Base-by-base conservation (phyloP, 2,329 filamentous ascomycete genomes). In the Diaporthe caulivora region DNA sequence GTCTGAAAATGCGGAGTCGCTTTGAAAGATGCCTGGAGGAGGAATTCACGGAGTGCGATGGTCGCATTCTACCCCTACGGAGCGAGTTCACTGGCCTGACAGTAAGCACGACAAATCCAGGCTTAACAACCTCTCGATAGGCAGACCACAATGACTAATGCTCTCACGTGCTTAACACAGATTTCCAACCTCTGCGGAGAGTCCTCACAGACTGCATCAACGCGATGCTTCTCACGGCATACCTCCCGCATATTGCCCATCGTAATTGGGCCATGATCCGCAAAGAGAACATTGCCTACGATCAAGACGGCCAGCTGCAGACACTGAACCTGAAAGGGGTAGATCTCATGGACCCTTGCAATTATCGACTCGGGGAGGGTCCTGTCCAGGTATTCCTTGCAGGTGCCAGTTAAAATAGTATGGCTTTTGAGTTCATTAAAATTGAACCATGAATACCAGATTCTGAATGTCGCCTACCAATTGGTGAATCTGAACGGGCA, bases 1-100 rank as follows among this genome's bases (percentile, higher is more conserved):
- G 49, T 26, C 24, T 53, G 24, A 53, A 53, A 53, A 6, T 53
- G 49, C 49, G 49, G 18, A 53, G 29, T 53, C 49, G 49, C 24
- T 53, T 53, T 24, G 49, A 53, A 24, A n/a, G 49, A 4, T 53
- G 49, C 15, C 17, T 53, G 49, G 49, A 53, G 49, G 49, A 53
- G 24, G 49, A 53, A 29, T 53, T 53, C 49, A 53, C 49, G 11
- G 49, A 53, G 51, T 54, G 51, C 51, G 51, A 54, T 54, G 51
- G 51, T 5, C 51, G 51, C 1, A 54, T 54, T 15, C 3, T 54
- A 8, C 51, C 51, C 24, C 15, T 54, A 24, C 51, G 51, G 24
- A 54, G 24, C 24, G 51, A 54, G 51, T 54, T 54, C 13, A 54
- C 51, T 29, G 51, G 51, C 51, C 24, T 29, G 13, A 54, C 51